Evolutionary conservation across 495 filamentous ascomycete species (phyloP).

Genomic region (Aspergillus panamensis): DNA sequence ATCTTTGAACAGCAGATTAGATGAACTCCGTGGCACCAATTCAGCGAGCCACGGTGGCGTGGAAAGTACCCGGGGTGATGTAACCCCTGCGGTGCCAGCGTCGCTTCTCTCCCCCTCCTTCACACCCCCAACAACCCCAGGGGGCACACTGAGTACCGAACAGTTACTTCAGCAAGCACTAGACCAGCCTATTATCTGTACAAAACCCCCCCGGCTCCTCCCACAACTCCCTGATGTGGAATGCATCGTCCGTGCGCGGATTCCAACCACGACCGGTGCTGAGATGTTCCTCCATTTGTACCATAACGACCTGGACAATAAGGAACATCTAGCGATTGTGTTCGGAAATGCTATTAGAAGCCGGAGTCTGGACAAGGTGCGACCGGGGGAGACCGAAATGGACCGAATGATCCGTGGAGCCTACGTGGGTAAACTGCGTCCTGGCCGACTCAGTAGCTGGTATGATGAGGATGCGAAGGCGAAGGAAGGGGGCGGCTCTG

Average conservation of each 20-base stretch:
- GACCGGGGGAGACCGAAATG: slow-evolving; percentile 89
- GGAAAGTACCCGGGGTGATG: slow-evolving; percentile 22
- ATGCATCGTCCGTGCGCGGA: slow-evolving; percentile 79
- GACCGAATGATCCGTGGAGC: slow-evolving; percentile 94
- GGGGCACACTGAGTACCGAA: slow-evolving; percentile 56
- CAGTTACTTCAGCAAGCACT: slow-evolving; percentile 31
- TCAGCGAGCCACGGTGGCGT: slow-evolving; percentile 23
- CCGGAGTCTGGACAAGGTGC: slow-evolving; percentile 69
- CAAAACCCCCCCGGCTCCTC: slow-evolving; percentile 63
- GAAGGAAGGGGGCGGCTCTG: slow-evolving; percentile 13
- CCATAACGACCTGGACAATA: slow-evolving; percentile 85
- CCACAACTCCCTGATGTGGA: slow-evolving; percentile 67
- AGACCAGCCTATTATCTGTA: slow-evolving; percentile 28
- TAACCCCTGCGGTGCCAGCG: slow-evolving; percentile 44
- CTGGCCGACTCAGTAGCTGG: slow-evolving; percentile 72
- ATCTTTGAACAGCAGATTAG: slow-evolving; percentile 13
- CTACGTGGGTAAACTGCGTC: slow-evolving; percentile 83
- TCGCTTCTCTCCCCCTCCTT: slow-evolving; percentile 70
- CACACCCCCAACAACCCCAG: slow-evolving; percentile 72
- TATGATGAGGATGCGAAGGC: slow-evolving; percentile 33
- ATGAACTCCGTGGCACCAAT: slow-evolving; percentile 20
- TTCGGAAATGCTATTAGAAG: slow-evolving; percentile 85
- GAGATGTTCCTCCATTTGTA: slow-evolving; percentile 98
- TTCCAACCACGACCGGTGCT: slow-evolving; percentile 80
- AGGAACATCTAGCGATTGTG: slow-evolving; percentile 97